Conservation (phyloP, 2,329 filamentous ascomycete genomes). For the Alternaria ethzedia region DNA sequence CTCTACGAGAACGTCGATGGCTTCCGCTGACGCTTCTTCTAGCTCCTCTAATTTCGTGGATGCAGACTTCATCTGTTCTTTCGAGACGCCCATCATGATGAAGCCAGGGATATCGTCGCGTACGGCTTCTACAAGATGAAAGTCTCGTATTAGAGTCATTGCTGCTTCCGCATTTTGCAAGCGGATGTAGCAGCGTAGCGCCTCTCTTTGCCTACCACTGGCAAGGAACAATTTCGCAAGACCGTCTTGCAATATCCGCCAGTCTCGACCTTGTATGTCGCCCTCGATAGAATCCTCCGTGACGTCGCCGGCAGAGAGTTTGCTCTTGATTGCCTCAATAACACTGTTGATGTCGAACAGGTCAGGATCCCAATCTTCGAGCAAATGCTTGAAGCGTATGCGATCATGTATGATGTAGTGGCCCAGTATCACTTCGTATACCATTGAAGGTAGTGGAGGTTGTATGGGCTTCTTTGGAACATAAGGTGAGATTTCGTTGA, state of each 20-base stretch:
- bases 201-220: conserved; percentile 80
- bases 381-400: conserved; percentile 74
- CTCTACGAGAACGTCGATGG: conserved; percentile 84
- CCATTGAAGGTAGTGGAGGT: conserved; percentile 77
- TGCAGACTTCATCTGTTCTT: conserved; percentile 70
- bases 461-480: conserved; percentile 80
- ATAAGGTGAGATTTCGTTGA: conserved; percentile 86
- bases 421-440: conserved; percentile 88
- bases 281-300: conserved; percentile 77
- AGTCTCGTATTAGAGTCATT: conserved; percentile 83
- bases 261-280: conserved; percentile 76
- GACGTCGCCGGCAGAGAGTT: conserved; percentile 77
- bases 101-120: conserved; percentile 89
- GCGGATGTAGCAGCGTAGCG: conserved; percentile 85
- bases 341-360: conserved; percentile 81
- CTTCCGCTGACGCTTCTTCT: conserved; percentile 79
- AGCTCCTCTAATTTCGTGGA: conserved; percentile 73
- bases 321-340: conserved; percentile 79
- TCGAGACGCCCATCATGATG: conserved; percentile 82
- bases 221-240: conserved; percentile 85
- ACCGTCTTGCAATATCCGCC: conserved; percentile 86
- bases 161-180: conserved; percentile 91
- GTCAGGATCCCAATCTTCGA: conserved; percentile 84
- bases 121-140: conserved; percentile 88
- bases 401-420: conserved; percentile 86